Base-by-base conservation (phyloP, 2,329 filamentous ascomycete genomes). In the Fusarium paranaense region DNA sequence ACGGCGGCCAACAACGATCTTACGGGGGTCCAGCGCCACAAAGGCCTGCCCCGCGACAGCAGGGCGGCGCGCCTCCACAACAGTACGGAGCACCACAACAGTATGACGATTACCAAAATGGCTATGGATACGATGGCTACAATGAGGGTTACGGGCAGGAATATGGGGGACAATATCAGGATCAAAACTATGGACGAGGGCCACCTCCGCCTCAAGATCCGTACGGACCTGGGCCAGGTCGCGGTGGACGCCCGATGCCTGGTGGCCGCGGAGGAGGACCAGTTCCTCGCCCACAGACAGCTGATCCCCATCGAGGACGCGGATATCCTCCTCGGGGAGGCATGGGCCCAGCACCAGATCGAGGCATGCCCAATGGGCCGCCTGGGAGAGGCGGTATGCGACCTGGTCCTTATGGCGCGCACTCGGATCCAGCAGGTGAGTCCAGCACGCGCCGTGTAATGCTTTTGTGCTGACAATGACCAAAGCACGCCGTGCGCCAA, bases 1-100 rank as follows among this genome's bases (percentile, higher is more conserved):
- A 79, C 69, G 82, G 83, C 66, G 82, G 76, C 52, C 84, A 86
- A 62, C 85, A 87, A 76, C 85, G 86, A 66, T 84, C 85, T n/a
- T 88, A 89, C 76, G 84, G 82, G 70, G 86, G 86, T 40, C 84
- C 83, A 35, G 85, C 83, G 61, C 83, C 83, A 52, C 85, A 84
- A 64, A 81, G 85, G 63, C 81, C 83, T 57, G 78, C 76, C 56
- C 83, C 83, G 42, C 83, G 84, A 83, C 78, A 81, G 75, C 78
- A 78, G 56, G 77, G 74, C 67, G 77, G 70, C 45, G 78, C 71
- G 20, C 78, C 77, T n/a, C 76, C 76, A 64, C 83, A 83, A 62
- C 82, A 83, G 35, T 82, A 82, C 73, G 80, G 79, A 67, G 73
- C 77, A 64, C 79, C 79, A 16, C 82, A 84, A 66, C 82, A 87